phyloP scores from a whole-genome alignment of 768 basidiomycete species.

The Rhodocollybia butyracea region DNA sequence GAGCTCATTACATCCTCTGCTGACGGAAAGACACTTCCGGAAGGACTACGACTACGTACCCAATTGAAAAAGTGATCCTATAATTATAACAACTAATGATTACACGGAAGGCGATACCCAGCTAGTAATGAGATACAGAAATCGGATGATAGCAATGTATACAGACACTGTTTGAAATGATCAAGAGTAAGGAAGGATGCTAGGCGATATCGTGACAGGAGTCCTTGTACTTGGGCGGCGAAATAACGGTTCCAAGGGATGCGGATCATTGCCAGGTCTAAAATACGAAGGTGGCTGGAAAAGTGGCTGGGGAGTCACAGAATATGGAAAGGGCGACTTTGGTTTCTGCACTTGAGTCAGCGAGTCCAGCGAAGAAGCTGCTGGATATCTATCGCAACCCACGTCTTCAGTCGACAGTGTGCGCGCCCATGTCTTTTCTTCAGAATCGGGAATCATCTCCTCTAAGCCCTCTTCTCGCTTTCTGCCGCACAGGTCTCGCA shows the following conservation, averaged over 20 bases:
- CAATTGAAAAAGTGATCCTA: too few species aligned
- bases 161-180: background rate
- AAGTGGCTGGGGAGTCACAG: slow-evolving; percentile 14
- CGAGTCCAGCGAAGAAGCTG: slow-evolving; percentile 36
- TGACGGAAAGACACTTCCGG: background rate
- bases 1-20: background rate
- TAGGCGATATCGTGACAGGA: background rate
- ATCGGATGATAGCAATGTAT: too few species aligned
- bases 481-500: slow-evolving; percentile 46
- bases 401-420: slow-evolving; percentile 44
- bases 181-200: slow-evolving; percentile 2
- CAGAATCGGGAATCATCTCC: slow-evolving; percentile 62
- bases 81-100: too few species aligned
- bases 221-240: slow-evolving; percentile 28
- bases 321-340: background rate
- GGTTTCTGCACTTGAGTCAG: slow-evolving; percentile 26
- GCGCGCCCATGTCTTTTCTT: slow-evolving; percentile 58
- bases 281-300: slow-evolving; percentile 18
- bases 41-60: slow-evolving; percentile 7
- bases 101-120: too few species aligned
- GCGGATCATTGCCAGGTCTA: slow-evolving; percentile 24
- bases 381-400: slow-evolving; percentile 47
- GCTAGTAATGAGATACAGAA: too few species aligned
- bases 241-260: slow-evolving; percentile 32
- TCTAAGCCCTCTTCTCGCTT: slow-evolving; percentile 37